Base-by-base conservation (phyloP, 1,284 basidiomycete species). In the Flammula alnicola region DNA sequence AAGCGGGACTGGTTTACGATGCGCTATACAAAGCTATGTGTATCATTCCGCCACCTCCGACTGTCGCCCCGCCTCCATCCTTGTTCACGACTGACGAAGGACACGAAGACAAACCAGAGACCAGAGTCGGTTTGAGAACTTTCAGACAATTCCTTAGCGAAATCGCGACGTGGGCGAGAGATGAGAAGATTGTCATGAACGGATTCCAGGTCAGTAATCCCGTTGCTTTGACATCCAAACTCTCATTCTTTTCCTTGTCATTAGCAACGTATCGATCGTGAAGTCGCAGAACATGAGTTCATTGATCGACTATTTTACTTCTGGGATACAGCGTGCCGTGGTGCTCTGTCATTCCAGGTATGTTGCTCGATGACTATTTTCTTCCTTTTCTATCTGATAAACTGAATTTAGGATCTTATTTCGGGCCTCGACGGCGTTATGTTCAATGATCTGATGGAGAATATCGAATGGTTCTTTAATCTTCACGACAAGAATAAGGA, bases 391-490 rank as follows among this genome's bases (percentile, higher is more conserved):
- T 14, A 35, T 40, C 50, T 63, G 45, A 57, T 44, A 37, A 37
- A n/a, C 41, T 43, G 38, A 1, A 33, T 44, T 9, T 39, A 98
- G 88, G 95, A 99, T 66, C 77, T 99, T 22, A 88, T 99, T 5
- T 81, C 79, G 30, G 97, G 96, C 1, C 74, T 99, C 36, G 88
- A 97, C 62, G 86, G 87, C 10, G 90, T 98, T 48, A 93, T 98
- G 84, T 92, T 93, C 69, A 95, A 93, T 56, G 97, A 97, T 66
- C 76, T 99, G 54, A 97, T 98, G 93, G 92, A 95, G 54, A 96
- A 93, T 62, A 98, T 98, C 61, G 92, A 97, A 67, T 98, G 96
- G 95, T 96, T 99, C 74, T 98, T 99, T 72, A 90, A 91, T 58
- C 70, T 99, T 43, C 94, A 98, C 60, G 95, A 98, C 73, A 95